These are phyloP conservation scores for Medicago ruthenica DNA, from an alignment of 306 rosid species.

Conservation along the genomic window DNA sequence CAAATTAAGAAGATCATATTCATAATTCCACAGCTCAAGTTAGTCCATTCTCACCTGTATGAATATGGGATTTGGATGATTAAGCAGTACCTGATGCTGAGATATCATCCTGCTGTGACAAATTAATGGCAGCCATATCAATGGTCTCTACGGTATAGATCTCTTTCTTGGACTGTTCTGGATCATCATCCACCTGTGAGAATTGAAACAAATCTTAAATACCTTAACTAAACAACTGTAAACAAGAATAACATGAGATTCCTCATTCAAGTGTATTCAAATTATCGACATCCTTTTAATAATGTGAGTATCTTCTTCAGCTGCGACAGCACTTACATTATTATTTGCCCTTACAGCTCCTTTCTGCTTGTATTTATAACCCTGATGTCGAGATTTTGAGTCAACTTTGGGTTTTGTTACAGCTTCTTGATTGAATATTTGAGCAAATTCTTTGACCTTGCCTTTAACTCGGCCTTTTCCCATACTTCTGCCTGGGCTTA, in stretches of 20 bases:
- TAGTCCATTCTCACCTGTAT: conserved; percentile 34
- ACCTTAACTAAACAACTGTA: neutral
- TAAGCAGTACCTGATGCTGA: conserved; percentile 63
- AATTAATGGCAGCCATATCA: conserved; percentile 35
- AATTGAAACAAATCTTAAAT: conserved; percentile 41
- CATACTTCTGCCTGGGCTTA: conserved; percentile 46
- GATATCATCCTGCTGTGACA: conserved; percentile 47
- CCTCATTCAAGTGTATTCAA: conserved; percentile 32
- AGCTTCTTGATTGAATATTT: conserved; percentile 79
- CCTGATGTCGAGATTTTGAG: conserved; percentile 46
- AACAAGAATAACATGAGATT: conserved; percentile 33
- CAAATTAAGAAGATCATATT: neutral
- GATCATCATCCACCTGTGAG: conserved; percentile 56
- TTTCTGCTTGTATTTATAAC: conserved; percentile 53
- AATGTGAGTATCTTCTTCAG: conserved; percentile 30
- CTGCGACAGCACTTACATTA: conserved; percentile 48
- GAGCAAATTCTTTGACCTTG: conserved; percentile 79
- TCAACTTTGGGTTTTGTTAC: conserved; percentile 50
- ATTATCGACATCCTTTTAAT: conserved; percentile 26
- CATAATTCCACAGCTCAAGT: conserved; percentile 9
- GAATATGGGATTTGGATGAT: conserved; percentile 38
- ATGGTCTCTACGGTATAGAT: conserved; percentile 44
- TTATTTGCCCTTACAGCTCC: conserved; percentile 35
- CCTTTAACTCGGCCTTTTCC: conserved; percentile 65
- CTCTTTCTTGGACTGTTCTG: conserved; percentile 47